Conservation (phyloP, 106 monocot species). For the Platanthera guangdongensis region DNA sequence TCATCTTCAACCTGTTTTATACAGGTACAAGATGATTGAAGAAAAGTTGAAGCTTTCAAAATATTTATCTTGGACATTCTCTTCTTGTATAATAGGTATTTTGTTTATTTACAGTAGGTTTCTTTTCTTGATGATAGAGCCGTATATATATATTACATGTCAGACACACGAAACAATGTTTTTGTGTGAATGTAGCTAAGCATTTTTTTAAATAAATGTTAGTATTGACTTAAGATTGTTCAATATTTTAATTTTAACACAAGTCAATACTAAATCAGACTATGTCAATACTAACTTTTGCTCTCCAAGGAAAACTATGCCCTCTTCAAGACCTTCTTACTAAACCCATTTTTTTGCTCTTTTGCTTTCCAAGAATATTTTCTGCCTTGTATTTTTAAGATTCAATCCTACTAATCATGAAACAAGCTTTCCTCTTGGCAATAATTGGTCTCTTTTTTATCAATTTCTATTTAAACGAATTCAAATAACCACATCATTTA, state of each 20-base stretch:
- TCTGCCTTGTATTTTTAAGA: too few relatives aligned
- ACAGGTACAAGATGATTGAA: conserved; percentile 91
- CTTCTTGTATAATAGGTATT: conserved; percentile 72
- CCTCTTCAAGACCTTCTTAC: too few relatives aligned
- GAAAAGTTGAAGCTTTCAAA: conserved; percentile 81
- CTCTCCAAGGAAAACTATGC: too few relatives aligned
- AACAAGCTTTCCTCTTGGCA: not conserved
- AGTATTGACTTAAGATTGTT: too few relatives aligned
- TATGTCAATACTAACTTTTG: too few relatives aligned
- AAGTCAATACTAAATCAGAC: too few relatives aligned
- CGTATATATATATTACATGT: not conserved
- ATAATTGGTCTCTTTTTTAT: not conserved
- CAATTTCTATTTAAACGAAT: not conserved
- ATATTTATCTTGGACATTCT: conserved; percentile 95
- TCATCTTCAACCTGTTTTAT: conserved; percentile 11
- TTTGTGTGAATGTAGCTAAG: not conserved
- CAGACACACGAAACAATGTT: too few relatives aligned
- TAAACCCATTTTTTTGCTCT: too few relatives aligned
- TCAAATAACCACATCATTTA: not conserved
- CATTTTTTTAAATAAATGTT: too few relatives aligned
- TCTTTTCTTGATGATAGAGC: not conserved
- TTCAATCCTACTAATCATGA: too few relatives aligned
- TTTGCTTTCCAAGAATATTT: too few relatives aligned
- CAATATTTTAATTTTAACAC: too few relatives aligned
- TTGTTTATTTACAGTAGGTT: not conserved